Base-by-base conservation (phyloP, 345 rosid genomes). In the Viola odorata region DNA sequence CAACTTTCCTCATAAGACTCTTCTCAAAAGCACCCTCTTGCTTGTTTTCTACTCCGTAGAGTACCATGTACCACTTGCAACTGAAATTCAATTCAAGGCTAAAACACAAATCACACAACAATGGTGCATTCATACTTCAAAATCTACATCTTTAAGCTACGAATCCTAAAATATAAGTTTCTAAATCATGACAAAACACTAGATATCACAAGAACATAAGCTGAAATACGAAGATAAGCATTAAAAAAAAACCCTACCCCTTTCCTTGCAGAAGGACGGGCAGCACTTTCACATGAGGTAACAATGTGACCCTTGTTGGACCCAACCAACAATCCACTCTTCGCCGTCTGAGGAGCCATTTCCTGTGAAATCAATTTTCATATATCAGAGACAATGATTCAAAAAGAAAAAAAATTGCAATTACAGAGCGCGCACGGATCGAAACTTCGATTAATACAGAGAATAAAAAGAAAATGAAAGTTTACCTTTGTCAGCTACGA, bases 21-120 rank as follows among this genome's bases (percentile, higher is more conserved):
- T 82, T 81, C 69, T 86, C 87, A 49, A 88, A 84, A 73, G 84
- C 15, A 87, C 89, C 70, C 97, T 84, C 68, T 88, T 88, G 85
- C 91, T 86, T 7, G 89, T 78, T 91, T 86, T 88, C 97, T 91
- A 56, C 50, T n/a, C n/a, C n/a, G n/a, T n/a, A n/a, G n/a, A 47
- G 4, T 47, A 47, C 13, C 0, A 7, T 1, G 13, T 7, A 4
- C 13, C 32, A 23, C 50, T 9, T 1, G 12, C 13, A 47, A 47
- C 10, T 47, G 2, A 4, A n/a, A n/a, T 23, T 9, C n/a, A n/a
- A 12, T 4, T 7, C 11, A 47, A 9, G 7, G 13, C 10, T 4
- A 12, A 42, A 42, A 42, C 7, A 42, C 45, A 42, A 11, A 6
- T 44, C 47, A 44, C 7, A 44, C 9, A 1, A 7, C 47, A 44